These are phyloP conservation scores for Leishmania turanica DNA, from an alignment of 208 protist species.

Conservation along the genomic window DNA sequence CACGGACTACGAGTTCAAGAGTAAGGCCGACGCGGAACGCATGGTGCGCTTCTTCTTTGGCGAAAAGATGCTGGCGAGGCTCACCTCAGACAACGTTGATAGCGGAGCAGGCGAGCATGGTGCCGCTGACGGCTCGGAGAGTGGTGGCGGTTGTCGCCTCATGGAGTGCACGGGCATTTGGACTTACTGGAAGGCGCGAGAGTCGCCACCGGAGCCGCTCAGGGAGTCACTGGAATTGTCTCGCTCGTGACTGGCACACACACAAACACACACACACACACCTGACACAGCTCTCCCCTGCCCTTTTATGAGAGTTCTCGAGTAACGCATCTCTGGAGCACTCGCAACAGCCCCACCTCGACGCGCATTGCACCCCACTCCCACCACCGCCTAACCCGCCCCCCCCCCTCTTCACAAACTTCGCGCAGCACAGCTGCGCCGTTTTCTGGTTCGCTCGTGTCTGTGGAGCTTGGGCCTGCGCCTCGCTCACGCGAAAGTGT, in stretches of 20 bases:
- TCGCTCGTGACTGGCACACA: background rate
- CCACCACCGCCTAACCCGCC: background rate
- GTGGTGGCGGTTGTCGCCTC: constrained; percentile 24
- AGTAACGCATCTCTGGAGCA: background rate
- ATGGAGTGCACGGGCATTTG: constrained; percentile 88
- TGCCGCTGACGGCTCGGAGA: background rate
- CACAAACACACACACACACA: constrained; percentile 2
- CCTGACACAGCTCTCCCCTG: background rate
- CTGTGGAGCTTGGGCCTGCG: background rate
- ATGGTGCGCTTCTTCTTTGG: constrained; percentile 89
- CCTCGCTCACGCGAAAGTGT: background rate
- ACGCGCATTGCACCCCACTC: background rate
- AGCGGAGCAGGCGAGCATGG: background rate
- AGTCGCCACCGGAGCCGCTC: background rate
- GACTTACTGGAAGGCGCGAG: constrained; percentile 54
- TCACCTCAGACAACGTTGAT: constrained; percentile 9
- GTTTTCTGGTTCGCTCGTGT: background rate
- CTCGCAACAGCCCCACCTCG: background rate
- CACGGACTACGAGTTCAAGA: constrained; percentile 81
- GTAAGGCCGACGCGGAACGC: constrained; percentile 43
- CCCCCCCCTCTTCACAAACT: background rate
- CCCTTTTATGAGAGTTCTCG: too few relatives aligned
- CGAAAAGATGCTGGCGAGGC: constrained; percentile 25
- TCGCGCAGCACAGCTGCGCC: background rate
- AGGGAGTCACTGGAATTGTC: background rate